Evolutionary conservation across 2,329 filamentous ascomycete genomes (phyloP), one percentile per base, ranked within the genome.

Genomic region (Alternaria ventricosa): DNA sequence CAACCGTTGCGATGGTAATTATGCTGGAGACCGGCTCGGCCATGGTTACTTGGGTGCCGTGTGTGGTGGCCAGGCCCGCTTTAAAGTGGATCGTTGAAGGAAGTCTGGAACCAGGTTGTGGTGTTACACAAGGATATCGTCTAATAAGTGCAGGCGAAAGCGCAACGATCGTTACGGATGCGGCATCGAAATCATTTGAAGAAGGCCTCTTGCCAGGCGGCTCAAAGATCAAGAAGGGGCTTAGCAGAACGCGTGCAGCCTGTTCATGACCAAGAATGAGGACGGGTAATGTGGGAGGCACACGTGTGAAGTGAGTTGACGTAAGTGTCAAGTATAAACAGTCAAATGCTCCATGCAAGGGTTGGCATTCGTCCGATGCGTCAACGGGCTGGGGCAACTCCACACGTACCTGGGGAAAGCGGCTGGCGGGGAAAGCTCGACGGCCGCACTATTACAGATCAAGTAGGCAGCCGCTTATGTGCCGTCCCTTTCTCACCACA

Each of bases 11-110:
- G 36, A 72, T 55, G 23, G 66, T 71, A 20, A 69, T 57, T 13
- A 70, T 58, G 47, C 61, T 61, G 2, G 67, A 63, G 2, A 64
- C 46, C 2, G 63, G 33, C 27, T 72, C 70, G 13, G 70, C 69
- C 70, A 72, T 71, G n/a, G 13, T 57, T 51, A 46, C 43, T 20
- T 22, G 10, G 41, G 36, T n/a, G 3, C 22, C 12, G 36, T 25
- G 22, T 9, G 0, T 11, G 53, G 8, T 55, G 15, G 30, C 9
- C 23, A 15, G 36, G 23, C 33, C 49, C 15, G 4, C 49, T 53
- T 51, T 36, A 13, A 36, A 25, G 30, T 36, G 30, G 30, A 6
- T 53, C 28, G 6, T 18, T 22, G 2, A 1, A 25, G 22, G 9
- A 5, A 20, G 47, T 18, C 30, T 4, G 12, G 18, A 15, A 4